Conservation (phyloP, 75 land plant genomes). For the Sequoia sempervirens region DNA sequence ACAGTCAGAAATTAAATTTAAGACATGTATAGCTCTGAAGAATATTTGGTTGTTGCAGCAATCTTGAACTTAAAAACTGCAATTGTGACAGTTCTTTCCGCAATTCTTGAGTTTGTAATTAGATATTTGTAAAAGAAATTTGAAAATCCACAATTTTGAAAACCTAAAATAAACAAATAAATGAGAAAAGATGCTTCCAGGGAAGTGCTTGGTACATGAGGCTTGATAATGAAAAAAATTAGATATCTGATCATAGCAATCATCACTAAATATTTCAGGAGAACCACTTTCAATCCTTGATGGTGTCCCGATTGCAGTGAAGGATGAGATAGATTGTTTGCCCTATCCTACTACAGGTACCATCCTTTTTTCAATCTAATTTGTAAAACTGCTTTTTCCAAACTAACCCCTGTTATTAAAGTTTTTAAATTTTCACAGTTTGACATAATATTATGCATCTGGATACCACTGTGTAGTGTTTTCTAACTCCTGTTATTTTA, state of each 20-base stretch:
- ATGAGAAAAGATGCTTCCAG: not conserved
- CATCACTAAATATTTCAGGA: conserved; percentile 38
- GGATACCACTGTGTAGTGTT: no score
- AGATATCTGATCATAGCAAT: not conserved
- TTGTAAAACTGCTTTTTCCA: not conserved
- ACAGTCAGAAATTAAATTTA: not conserved
- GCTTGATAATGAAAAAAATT: not conserved
- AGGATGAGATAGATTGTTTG: conserved; percentile 92
- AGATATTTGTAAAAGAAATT: not conserved
- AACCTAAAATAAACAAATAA: not conserved
- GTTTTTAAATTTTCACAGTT: not conserved
- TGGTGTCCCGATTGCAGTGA: conserved; percentile 84
- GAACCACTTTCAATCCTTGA: conserved; percentile 72
- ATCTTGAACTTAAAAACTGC: not conserved
- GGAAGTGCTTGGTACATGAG: not conserved
- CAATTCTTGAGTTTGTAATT: not conserved
- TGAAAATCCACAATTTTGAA: not conserved
- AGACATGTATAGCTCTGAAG: not conserved
- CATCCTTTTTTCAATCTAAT: not conserved
- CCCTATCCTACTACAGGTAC: conserved; percentile 94
- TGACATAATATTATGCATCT: no score
- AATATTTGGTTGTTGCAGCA: not conserved
- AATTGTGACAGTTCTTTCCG: not conserved
- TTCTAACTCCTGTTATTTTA: not conserved
- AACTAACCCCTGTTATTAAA: not conserved